These are phyloP conservation scores for Aspergillus taichungensis DNA, from an alignment of 495 filamentous ascomycete genomes.

Conservation along the genomic window DNA sequence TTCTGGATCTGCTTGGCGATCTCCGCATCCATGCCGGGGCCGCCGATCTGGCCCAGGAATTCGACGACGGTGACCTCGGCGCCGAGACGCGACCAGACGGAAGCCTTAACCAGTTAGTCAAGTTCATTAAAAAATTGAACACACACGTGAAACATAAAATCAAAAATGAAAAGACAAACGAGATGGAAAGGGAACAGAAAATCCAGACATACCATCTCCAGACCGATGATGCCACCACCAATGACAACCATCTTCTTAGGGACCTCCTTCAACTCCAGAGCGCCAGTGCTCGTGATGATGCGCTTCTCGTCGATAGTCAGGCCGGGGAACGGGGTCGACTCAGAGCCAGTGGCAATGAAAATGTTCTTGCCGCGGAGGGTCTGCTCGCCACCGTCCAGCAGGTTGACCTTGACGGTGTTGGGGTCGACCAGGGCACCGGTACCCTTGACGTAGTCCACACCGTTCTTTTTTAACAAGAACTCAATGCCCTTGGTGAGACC, in stretches of 20 bases:
- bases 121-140: no score
- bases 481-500: constrained; percentile 95
- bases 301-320: constrained; percentile 94
- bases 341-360: constrained; percentile 89
- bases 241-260: constrained; percentile 98
- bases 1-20: constrained; percentile 89
- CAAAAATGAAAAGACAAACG: neutral
- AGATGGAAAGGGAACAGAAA: neutral
- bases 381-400: constrained; percentile 83
- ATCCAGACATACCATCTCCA: constrained; percentile 70
- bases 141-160: no score
- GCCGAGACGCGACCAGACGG: constrained; percentile 91
- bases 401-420: constrained; percentile 83
- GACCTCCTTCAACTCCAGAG: constrained; percentile 78
- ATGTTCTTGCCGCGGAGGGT: constrained; percentile 89
- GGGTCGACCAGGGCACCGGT: constrained; percentile 78
- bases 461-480: constrained; percentile 97
- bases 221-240: constrained; percentile 95
- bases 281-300: constrained; percentile 92
- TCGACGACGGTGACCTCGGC: constrained; percentile 95
- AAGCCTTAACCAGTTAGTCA: constrained; percentile 48
- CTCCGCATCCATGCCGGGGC: constrained; percentile 94
- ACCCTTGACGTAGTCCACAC: constrained; percentile 93
- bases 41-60: constrained; percentile 92
- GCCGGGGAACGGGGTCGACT: constrained; percentile 93